A percentile compares a stretch with the other conserved stretches of the same genome.
Evolutionary conservation across 1,284 basidiomycete genomes (phyloP).

Genomic region (Laetiporus sulphureus): DNA sequence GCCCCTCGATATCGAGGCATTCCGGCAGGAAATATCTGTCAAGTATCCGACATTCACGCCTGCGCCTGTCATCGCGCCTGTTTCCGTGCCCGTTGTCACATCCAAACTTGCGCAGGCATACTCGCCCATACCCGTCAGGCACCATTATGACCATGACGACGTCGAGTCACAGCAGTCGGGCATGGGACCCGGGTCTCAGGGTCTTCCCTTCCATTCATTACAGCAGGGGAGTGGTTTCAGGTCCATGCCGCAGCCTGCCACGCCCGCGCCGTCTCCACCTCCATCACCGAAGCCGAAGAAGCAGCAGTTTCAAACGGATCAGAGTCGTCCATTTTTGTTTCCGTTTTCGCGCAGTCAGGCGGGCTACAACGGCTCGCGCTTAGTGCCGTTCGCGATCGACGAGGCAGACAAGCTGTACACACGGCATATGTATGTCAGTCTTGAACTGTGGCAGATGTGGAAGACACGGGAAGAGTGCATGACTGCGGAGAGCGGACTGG

Average conservation of each 20-base stretch:
- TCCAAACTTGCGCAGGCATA: constrained; percentile 83
- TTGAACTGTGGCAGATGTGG: constrained; percentile 93
- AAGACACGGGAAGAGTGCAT: constrained; percentile 92
- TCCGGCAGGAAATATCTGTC: constrained; percentile 82
- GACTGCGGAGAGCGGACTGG: constrained; percentile 87
- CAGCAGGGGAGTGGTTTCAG: constrained; percentile 42
- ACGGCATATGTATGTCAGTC: constrained; percentile 86
- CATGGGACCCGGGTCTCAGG: constrained; percentile 30
- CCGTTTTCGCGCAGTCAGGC: constrained; percentile 70
- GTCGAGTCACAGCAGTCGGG: constrained; percentile 39
- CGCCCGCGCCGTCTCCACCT: constrained; percentile 87
- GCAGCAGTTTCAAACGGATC: constrained; percentile 98
- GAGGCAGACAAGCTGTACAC: constrained; percentile 92
- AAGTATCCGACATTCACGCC: constrained; percentile 92
- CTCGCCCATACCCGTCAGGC: constrained; percentile 87
- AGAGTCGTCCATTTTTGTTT: constrained; percentile 90
- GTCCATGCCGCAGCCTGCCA: constrained; percentile 60
- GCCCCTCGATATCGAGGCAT: constrained; percentile 83
- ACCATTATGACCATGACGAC: constrained; percentile 85
- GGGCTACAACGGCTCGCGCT: constrained; percentile 40
- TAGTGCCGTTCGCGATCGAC: constrained; percentile 92
- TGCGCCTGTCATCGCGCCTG: constrained; percentile 34
- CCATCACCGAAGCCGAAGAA: constrained; percentile 92
- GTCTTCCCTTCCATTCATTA: constrained; percentile 36
- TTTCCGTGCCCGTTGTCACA: constrained; percentile 37